These are phyloP conservation scores for Avena atlantica DNA, from an alignment of 176 grass and related monocot genomes.

Conservation along the genomic window DNA sequence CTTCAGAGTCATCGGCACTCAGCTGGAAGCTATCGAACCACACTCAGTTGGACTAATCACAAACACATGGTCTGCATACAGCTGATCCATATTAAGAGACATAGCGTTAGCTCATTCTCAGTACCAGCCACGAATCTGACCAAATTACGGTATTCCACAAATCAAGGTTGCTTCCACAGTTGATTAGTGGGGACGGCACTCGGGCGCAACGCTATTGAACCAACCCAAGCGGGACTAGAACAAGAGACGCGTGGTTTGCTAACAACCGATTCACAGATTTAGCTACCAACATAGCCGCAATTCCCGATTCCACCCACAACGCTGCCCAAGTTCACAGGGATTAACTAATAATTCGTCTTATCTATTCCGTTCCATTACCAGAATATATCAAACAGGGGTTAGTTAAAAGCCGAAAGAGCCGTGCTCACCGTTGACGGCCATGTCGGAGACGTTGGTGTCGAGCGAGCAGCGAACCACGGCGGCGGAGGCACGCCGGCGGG, in stretches of 20 bases:
- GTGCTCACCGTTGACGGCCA: slow-evolving; percentile 76
- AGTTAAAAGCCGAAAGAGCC: not conserved
- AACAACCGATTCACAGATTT: not conserved
- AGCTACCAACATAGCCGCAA: not conserved
- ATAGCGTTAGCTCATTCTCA: not conserved
- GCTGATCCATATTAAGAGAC: not conserved
- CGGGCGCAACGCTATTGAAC: not conserved
- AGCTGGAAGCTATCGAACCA: not conserved
- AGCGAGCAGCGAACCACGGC: slow-evolving; percentile 68
- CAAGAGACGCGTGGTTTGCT: not conserved
- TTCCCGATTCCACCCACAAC: not conserved
- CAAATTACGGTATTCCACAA: not conserved
- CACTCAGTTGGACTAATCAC: not conserved
- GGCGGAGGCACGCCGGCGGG: not conserved
- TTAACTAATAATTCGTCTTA: not conserved
- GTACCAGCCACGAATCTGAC: not conserved
- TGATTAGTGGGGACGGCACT: not conserved
- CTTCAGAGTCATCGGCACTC: not conserved
- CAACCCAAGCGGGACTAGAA: not conserved
- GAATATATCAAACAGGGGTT: not conserved
- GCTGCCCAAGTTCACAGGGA: not conserved
- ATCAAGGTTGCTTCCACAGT: not conserved
- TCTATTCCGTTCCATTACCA: not conserved
- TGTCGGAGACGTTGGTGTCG: slow-evolving; percentile 89
- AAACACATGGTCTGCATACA: slow-evolving; percentile 7